Evolutionary conservation across 2,329 filamentous ascomycete genomes (phyloP).

Genomic region (Epicoccum sorghinum): DNA sequence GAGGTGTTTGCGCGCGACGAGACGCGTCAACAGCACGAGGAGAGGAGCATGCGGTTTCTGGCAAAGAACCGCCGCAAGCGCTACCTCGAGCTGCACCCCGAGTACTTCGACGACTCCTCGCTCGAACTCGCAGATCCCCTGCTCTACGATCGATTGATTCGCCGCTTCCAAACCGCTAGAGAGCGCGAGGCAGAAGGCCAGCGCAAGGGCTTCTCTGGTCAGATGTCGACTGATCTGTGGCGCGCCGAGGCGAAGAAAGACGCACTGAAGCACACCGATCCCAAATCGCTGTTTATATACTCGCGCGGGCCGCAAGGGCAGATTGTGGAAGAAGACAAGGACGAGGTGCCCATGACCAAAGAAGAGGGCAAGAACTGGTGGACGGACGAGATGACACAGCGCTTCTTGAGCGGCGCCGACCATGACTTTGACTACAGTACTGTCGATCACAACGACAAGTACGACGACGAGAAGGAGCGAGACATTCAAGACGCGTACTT

Average conservation of each 20-base stretch:
- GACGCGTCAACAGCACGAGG: slow-evolving; percentile 23
- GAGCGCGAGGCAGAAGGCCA: slow-evolving; percentile 78
- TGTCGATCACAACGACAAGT: slow-evolving; percentile 75
- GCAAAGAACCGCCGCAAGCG: slow-evolving; percentile 78
- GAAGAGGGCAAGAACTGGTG: slow-evolving; percentile 73
- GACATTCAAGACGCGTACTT: slow-evolving; percentile 78
- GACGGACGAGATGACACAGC: slow-evolving; percentile 72
- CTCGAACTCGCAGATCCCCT: slow-evolving; percentile 75
- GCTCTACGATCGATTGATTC: slow-evolving; percentile 80
- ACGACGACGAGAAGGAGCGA: slow-evolving; percentile 69
- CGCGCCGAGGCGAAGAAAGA: slow-evolving; percentile 78
- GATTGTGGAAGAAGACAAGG: slow-evolving; percentile 64
- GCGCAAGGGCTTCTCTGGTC: slow-evolving; percentile 76
- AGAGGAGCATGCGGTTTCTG: slow-evolving; percentile 51
- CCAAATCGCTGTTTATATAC: slow-evolving; percentile 58
- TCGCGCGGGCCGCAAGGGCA: slow-evolving; percentile 59
- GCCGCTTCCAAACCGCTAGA: slow-evolving; percentile 73
- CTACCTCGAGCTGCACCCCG: slow-evolving; percentile 74
- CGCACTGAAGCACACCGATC: slow-evolving; percentile 62
- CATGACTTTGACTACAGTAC: slow-evolving; percentile 76
- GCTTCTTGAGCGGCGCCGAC: slow-evolving; percentile 78
- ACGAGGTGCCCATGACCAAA: slow-evolving; percentile 63
- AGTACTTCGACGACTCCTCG: slow-evolving; percentile 68
- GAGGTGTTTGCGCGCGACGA: slow-evolving; percentile 21
- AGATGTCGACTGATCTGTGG: slow-evolving; percentile 77